phyloP scores from a whole-genome alignment of 2,329 filamentous ascomycete species.

The Penicillium hordei region DNA sequence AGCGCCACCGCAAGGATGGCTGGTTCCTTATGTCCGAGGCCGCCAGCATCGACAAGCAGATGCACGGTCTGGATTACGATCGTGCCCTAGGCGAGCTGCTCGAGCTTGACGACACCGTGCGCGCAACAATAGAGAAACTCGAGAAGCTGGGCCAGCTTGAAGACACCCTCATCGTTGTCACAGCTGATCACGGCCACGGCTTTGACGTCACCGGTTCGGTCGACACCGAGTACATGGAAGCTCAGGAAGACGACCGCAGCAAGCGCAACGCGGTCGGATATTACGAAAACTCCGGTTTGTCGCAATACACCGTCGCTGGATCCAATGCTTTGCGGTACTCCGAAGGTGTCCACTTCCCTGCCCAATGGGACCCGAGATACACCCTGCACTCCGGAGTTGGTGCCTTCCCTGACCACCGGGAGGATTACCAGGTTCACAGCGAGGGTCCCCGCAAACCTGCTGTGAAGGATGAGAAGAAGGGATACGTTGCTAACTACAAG shows the following conservation, averaged over 20 bases:
- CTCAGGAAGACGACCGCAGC: slow-evolving; percentile 63
- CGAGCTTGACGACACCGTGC: slow-evolving; percentile 80
- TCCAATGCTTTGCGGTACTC: slow-evolving; percentile 62
- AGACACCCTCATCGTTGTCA: slow-evolving; percentile 75
- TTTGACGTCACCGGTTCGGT: slow-evolving; percentile 83
- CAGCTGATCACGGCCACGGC: slow-evolving; percentile 85
- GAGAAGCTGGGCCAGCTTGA: slow-evolving; percentile 65
- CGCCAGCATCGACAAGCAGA: slow-evolving; percentile 84
- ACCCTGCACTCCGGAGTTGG: slow-evolving; percentile 71
- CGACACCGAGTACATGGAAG: slow-evolving; percentile 73
- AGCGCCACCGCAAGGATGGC: slow-evolving; percentile 64
- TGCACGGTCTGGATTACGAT: slow-evolving; percentile 83
- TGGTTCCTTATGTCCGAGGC: slow-evolving; percentile 89
- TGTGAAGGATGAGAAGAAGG: slow-evolving; percentile 53
- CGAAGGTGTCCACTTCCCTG: slow-evolving; percentile 73
- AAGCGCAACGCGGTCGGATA: slow-evolving; percentile 74
- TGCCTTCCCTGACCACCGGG: slow-evolving; percentile 71
- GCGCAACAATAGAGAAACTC: slow-evolving; percentile 71
- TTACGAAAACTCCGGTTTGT: slow-evolving; percentile 71
- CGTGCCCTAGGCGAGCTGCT: slow-evolving; percentile 80
- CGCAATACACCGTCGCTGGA: slow-evolving; percentile 68
- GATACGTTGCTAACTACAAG: slow-evolving; percentile 67
- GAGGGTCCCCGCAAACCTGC: slow-evolving; percentile 64
- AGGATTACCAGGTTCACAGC: slow-evolving; percentile 72
- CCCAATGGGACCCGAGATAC: slow-evolving; percentile 83